A percentile compares a stretch with the other conserved stretches of the same genome.
These are phyloP conservation scores for Syzygium oleosum DNA, from an alignment of 345 rosid genomes.

Conservation along the genomic window DNA sequence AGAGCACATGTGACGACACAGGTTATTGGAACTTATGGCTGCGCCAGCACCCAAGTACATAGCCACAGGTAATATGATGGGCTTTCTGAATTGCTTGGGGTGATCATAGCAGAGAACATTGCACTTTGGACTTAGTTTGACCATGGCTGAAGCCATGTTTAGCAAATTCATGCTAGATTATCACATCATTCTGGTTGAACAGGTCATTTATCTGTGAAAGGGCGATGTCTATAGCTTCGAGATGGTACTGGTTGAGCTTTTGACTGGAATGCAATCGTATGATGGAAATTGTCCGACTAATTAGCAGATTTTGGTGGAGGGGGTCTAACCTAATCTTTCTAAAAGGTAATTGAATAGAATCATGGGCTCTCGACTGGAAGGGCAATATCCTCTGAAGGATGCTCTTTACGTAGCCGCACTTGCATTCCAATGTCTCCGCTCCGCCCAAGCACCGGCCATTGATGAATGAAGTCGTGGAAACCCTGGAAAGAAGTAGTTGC, in stretches of 20 bases:
- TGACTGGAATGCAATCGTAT: not conserved
- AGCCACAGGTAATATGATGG: conserved; percentile 1
- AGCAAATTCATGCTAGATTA: not conserved
- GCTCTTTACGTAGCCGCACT: not conserved
- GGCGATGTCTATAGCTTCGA: not conserved
- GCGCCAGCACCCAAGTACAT: not conserved
- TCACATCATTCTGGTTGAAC: not conserved
- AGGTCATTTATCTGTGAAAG: not conserved
- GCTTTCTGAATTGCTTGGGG: not conserved
- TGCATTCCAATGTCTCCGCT: not conserved
- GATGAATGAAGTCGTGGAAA: not conserved
- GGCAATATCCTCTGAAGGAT: not conserved
- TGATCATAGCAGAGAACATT: no score
- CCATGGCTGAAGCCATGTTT: no score
- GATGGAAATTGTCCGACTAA: not conserved
- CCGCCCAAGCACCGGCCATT: conserved; percentile 1
- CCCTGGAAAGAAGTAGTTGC: not conserved
- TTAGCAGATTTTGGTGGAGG: not conserved
- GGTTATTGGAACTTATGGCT: not conserved
- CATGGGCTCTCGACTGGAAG: conserved; percentile 1
- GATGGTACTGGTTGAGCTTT: not conserved
- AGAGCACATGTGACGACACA: not conserved
- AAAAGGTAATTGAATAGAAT: not conserved
- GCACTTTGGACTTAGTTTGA: no score
- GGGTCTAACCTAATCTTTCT: conserved; percentile 3